Percentiles rank a stretch among this genome's conserved stretches.
Conservation (phyloP, 768 basidiomycete genomes). For the Termitomyces sp. region DNA sequence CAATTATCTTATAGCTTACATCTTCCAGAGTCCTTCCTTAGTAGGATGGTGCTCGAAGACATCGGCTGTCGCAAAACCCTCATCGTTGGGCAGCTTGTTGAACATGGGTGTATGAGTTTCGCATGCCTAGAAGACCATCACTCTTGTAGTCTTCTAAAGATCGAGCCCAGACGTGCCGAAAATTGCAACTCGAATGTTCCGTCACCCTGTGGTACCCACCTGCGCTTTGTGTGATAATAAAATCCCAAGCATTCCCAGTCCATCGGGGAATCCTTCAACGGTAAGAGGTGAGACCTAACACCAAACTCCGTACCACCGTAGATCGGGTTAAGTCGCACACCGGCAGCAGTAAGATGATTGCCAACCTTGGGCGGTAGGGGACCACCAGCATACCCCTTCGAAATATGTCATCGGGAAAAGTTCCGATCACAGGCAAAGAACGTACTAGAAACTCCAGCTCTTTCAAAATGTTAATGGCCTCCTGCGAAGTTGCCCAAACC, state of each 20-base stretch:
- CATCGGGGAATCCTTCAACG: slow-evolving; percentile 16
- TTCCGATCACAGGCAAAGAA: not conserved
- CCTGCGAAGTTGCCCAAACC: slow-evolving; percentile 24
- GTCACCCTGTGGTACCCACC: too few species aligned
- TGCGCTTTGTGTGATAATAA: too few species aligned
- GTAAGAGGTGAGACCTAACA: slow-evolving; percentile 9
- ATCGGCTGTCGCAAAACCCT: too few species aligned
- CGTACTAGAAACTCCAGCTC: slow-evolving; percentile 27
- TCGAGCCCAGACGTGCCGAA: too few species aligned
- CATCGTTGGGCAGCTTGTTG: too few species aligned
- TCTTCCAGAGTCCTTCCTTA: too few species aligned
- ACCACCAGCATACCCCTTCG: slow-evolving; percentile 28
- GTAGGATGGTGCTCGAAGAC: too few species aligned
- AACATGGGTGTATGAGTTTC: too few species aligned
- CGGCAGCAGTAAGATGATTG: slow-evolving; percentile 25
- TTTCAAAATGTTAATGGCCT: slow-evolving; percentile 23
- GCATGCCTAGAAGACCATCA: too few species aligned
- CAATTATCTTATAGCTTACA: too few species aligned
- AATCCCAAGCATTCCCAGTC: slow-evolving; percentile 24
- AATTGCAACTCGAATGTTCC: too few species aligned
- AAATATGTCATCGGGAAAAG: not conserved
- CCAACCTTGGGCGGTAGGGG: slow-evolving; percentile 29
- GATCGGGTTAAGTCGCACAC: slow-evolving; percentile 24
- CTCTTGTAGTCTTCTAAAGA: too few species aligned
- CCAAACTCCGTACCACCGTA: slow-evolving; percentile 33